Evolutionary conservation across 805 yeast genomes (phyloP).

Genomic region (Starmerella bombicola): DNA sequence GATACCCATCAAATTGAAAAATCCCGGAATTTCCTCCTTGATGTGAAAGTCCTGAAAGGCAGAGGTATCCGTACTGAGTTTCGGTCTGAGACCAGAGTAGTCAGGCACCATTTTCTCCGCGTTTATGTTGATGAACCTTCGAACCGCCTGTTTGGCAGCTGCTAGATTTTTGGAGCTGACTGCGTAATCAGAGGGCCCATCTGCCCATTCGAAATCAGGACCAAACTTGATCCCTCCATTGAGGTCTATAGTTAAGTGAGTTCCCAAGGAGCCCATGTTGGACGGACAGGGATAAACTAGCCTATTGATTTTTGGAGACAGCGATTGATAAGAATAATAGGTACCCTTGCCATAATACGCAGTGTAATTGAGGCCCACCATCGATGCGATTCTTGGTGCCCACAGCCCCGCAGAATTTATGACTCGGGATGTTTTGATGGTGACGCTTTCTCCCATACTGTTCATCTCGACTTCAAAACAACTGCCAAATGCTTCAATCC

Average conservation of each 20-base stretch:
- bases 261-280: constrained; percentile 66
- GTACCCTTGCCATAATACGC: constrained; percentile 75
- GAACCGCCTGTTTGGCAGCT: constrained; percentile 42
- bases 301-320: constrained; percentile 40
- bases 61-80: constrained; percentile 37
- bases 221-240: constrained; percentile 76
- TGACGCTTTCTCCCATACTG: constrained; percentile 21
- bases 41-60: constrained; percentile 64
- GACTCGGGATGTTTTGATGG: constrained; percentile 39
- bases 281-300: constrained; percentile 70
- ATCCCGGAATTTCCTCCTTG: constrained; percentile 62
- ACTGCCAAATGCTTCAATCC: constrained; percentile 22
- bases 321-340: constrained; percentile 48
- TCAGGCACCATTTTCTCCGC: constrained; percentile 45
- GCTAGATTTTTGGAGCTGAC: constrained; percentile 34
- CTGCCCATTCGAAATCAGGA: constrained; percentile 79
- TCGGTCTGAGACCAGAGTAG: constrained; percentile 79
- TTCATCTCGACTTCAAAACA: constrained; percentile 18
- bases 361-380: constrained; percentile 47
- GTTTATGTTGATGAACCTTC: constrained; percentile 52
- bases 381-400: constrained; percentile 59
- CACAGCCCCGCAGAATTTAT: constrained; percentile 70
- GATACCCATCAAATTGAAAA: constrained; percentile 66
- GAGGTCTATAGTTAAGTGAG: constrained; percentile 73
- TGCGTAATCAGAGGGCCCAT: constrained; percentile 24